Percentiles rank a stretch among this genome's conserved stretches.
Conservation (phyloP, 2,329 filamentous ascomycete genomes). For the Botrytis elliptica region DNA sequence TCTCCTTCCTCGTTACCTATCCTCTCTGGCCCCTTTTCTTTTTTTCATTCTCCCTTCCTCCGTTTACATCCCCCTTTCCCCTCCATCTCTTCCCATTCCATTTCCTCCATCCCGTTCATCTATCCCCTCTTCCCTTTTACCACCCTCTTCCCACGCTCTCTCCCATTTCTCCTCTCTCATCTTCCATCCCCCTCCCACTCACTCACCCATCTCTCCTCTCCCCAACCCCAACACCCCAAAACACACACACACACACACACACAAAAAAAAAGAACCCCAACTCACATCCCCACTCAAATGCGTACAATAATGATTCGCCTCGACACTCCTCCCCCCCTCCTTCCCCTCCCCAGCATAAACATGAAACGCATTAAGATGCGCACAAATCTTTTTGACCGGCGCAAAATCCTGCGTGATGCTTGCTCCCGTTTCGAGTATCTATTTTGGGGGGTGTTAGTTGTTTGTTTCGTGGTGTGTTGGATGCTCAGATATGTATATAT, state of each 20-base stretch:
- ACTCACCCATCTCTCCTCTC: too few relatives aligned
- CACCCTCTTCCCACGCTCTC: too few relatives aligned
- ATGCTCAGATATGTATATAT: too few relatives aligned
- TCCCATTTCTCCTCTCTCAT: too few relatives aligned
- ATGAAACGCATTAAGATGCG: conserved; percentile 80
- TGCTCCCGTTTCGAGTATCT: conserved; percentile 40
- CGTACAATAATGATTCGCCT: conserved; percentile 82
- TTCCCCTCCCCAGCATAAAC: conserved; percentile 60
- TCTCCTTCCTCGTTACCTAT: fast-evolving
- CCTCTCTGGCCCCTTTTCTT: not conserved
- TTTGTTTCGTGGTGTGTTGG: too few relatives aligned
- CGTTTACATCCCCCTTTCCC: not conserved
- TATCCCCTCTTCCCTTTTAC: not conserved
- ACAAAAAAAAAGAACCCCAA: conserved; percentile 45
- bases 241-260: too few relatives aligned
- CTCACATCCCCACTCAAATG: conserved; percentile 73
- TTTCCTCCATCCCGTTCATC: not conserved
- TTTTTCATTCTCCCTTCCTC: too few relatives aligned
- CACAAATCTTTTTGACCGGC: conserved; percentile 73
- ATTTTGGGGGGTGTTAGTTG: not conserved
- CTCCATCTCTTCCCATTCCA: too few relatives aligned
- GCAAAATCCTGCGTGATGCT: conserved; percentile 60
- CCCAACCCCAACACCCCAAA: not conserved
- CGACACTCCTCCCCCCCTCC: conserved; percentile 56
- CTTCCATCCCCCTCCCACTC: too few relatives aligned